Evolutionary conservation across 1,284 basidiomycete species (phyloP), one percentile per base, ranked within the genome.

Genomic region (Trametes pubescens): DNA sequence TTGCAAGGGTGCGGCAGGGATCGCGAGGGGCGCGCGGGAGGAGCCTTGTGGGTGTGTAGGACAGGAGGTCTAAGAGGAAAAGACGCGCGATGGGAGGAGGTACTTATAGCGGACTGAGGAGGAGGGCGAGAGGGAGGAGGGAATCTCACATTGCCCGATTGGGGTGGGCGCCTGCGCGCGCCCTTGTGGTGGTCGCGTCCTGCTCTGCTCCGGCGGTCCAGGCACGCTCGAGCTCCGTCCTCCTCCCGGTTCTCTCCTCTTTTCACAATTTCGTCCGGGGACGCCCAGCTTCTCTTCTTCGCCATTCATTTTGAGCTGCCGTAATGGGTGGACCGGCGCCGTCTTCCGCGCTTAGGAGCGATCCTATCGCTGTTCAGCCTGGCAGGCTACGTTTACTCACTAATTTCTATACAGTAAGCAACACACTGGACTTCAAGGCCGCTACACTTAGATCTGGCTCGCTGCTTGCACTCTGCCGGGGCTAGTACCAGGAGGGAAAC

Each of bases 141-240:
- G 47, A 46, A 55, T 63, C 51, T 53, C 24, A 10, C 43, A 34
- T 4, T 35, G 18, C 61, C 53, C 53, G 57, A 60, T 64, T 18
- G 16, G 49, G 9, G 24, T 21, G 51, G 63, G 59, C 55, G 63
- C 43, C 62, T 57, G 18, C 18, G 55, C 38, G 54, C 54, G 54
- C 54, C 43, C 44, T 35, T 40, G 32, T 8, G n/a, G 43, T 55
- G 53, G 53, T 34, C 61, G 61, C 61, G 48, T 56, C 32, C 38
- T 37, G 54, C 49, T 46, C 24, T 46, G n/a, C 43, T 40, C 62
- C 62, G 62, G 53, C 62, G 62, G 57, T 60, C 62, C 38, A 55
- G 62, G 49, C 53, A 29, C 48, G 55, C 52, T 59, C 62, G 57
- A 64, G 62, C 62, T 53, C 61, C 49, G 24, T 43, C 57, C 16